Evolutionary conservation across 352 stramenopile species (phyloP).

Genomic region (Phytophthora hybrid): DNA sequence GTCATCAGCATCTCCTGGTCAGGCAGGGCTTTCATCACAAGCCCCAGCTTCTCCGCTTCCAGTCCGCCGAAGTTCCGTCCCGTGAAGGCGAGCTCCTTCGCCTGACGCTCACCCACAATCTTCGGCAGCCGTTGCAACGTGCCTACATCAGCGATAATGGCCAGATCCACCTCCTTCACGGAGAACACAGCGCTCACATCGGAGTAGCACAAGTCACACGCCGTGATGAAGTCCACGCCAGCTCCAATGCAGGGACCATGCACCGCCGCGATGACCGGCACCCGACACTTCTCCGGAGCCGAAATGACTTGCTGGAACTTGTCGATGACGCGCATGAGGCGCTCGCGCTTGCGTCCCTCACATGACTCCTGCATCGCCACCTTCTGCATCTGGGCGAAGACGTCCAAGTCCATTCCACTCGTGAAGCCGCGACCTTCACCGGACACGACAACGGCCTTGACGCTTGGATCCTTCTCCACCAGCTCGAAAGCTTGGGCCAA

Average conservation of each 20-base stretch:
- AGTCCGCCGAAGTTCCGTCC: conserved; percentile 80
- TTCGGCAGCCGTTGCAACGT: conserved; percentile 89
- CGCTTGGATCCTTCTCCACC: conserved; percentile 70
- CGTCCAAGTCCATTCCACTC: conserved; percentile 90
- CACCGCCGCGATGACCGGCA: conserved; percentile 86
- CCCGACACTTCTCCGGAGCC: conserved; percentile 83
- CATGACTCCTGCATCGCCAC: conserved; percentile 67
- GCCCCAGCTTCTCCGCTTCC: conserved; percentile 78
- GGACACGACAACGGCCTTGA: conserved; percentile 82
- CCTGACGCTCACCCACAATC: conserved; percentile 84
- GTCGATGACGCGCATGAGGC: conserved; percentile 80
- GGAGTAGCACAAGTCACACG: conserved; percentile 88
- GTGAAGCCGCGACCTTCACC: conserved; percentile 85
- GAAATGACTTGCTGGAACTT: conserved; percentile 88
- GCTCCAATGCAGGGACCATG: conserved; percentile 87
- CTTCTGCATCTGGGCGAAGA: conserved; percentile 85
- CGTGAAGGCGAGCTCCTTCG: conserved; percentile 89
- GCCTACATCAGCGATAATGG: conserved; percentile 90
- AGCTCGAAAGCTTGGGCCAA: conserved; percentile 72
- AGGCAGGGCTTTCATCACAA: conserved; percentile 79
- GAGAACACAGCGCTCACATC: conserved; percentile 86
- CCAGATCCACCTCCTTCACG: conserved; percentile 90
- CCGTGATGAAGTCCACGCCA: conserved; percentile 89
- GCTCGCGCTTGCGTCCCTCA: conserved; percentile 84
- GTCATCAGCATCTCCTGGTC: conserved; percentile 66